Conservation (phyloP, 768 basidiomycete genomes). For the Kwoniella mangroviensis region DNA sequence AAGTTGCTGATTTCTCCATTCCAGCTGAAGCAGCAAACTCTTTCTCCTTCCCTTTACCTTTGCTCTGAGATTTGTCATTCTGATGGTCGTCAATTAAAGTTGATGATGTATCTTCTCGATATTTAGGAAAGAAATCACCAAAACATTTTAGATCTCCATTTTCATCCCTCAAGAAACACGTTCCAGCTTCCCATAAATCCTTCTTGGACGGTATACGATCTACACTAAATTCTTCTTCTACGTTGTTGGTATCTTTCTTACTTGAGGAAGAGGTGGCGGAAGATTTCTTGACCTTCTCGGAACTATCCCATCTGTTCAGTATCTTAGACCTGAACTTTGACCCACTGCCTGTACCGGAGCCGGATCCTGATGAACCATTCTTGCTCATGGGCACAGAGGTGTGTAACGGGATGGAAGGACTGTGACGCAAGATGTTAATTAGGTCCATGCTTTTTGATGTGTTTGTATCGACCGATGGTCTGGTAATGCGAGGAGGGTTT, state of each 20-base stretch:
- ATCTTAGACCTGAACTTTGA: constrained; percentile 5
- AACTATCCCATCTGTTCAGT: constrained; percentile 16
- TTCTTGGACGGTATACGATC: constrained; percentile 40
- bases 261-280: not conserved
- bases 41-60: constrained; percentile 9
- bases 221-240: constrained; percentile 47
- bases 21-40: not conserved
- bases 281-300: constrained; percentile 23
- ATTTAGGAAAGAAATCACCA: constrained; percentile 44
- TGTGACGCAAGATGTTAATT: not conserved
- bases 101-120: not conserved
- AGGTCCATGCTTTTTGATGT: constrained; percentile 5
- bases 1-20: constrained; percentile 11
- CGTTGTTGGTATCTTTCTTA: not conserved
- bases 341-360: not conserved
- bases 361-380: constrained; percentile 5
- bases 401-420: not conserved
- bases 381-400: constrained; percentile 11
- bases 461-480: not conserved
- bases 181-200: constrained; percentile 51
- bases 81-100: not conserved
- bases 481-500: not conserved
- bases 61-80: not conserved
- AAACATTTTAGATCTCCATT: constrained; percentile 45
- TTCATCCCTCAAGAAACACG: constrained; percentile 50